These are phyloP conservation scores for Epicoccum sorghinum DNA, from an alignment of 2,329 filamentous ascomycete genomes.

Conservation along the genomic window DNA sequence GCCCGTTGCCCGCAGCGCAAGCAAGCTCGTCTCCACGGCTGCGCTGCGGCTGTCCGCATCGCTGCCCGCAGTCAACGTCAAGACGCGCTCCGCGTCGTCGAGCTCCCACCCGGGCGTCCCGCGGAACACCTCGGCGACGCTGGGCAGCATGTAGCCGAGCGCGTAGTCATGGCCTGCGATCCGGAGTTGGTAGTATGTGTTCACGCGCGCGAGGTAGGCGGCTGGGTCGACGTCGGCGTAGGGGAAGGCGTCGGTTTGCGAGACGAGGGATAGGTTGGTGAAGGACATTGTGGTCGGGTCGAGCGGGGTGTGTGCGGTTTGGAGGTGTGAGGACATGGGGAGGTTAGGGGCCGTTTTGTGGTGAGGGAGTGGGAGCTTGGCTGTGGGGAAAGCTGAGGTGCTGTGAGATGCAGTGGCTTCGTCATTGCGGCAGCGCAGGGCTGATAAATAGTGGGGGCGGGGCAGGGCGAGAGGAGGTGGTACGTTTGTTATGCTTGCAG, in stretches of 20 bases:
- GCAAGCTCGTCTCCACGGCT: constrained; percentile 62
- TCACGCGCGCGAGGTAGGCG: constrained; percentile 60
- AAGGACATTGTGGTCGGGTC: constrained; percentile 37
- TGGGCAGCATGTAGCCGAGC: constrained; percentile 65
- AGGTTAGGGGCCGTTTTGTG: too few relatives aligned
- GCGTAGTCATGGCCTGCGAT: constrained; percentile 67
- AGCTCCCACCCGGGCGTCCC: constrained; percentile 67
- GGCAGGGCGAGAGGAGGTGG: constrained; percentile 4
- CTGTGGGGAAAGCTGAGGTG: neutral
- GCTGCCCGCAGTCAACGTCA: constrained; percentile 66
- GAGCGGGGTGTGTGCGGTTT: neutral
- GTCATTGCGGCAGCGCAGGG: constrained; percentile 15
- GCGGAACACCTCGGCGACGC: constrained; percentile 63
- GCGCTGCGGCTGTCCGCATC: constrained; percentile 69
- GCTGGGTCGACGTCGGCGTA: constrained; percentile 68
- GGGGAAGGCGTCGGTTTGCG: constrained; percentile 76
- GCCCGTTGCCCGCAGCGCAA: constrained; percentile 71
- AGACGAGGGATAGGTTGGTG: constrained; percentile 61
- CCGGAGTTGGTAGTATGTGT: constrained; percentile 68
- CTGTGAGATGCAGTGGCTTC: neutral
- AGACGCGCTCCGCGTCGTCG: constrained; percentile 63
- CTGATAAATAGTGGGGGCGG: constrained; percentile 33
- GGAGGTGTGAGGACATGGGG: constrained; percentile 3
- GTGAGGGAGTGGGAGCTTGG: too few relatives aligned
- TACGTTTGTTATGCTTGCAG: neutral